phyloP scores from a whole-genome alignment of 257 asterid species.

The Cinchona pubescens region DNA sequence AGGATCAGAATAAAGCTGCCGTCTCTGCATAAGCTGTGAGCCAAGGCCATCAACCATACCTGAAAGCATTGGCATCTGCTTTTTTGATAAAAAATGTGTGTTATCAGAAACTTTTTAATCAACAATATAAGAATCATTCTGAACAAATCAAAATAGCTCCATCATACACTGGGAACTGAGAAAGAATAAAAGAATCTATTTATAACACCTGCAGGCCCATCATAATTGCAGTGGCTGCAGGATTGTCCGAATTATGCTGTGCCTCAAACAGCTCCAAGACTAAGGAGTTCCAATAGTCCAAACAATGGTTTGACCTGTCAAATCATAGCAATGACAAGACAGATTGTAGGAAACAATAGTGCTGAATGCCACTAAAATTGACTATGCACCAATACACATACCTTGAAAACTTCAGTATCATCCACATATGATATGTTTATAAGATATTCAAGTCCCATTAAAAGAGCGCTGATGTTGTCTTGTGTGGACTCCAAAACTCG shows the following conservation, averaged over 20 bases:
- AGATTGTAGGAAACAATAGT: background rate
- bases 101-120: background rate
- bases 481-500: conserved; percentile 75
- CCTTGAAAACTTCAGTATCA: conserved; percentile 99
- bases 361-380: background rate
- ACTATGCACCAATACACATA: conserved; percentile 17
- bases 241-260: conserved; percentile 64
- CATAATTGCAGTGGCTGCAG: conserved; percentile 62
- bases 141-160: background rate
- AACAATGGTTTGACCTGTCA: conserved; percentile 90
- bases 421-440: conserved; percentile 89
- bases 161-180: background rate
- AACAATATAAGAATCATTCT: background rate
- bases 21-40: conserved; percentile 73
- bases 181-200: background rate
- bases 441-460: conserved; percentile 88
- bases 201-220: conserved; percentile 77
- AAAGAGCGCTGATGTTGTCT: conserved; percentile 66
- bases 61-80: conserved; percentile 62
- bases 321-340: conserved; percentile 4
- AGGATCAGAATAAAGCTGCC: conserved; percentile 81
- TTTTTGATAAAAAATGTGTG: background rate
- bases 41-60: conserved; percentile 79
- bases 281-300: conserved; percentile 93
- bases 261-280: conserved; percentile 92